Percentiles rank a stretch among this genome's conserved stretches.
Evolutionary conservation across 805 yeast genomes (phyloP).

Genomic region (Teunomyces aglyptinius): DNA sequence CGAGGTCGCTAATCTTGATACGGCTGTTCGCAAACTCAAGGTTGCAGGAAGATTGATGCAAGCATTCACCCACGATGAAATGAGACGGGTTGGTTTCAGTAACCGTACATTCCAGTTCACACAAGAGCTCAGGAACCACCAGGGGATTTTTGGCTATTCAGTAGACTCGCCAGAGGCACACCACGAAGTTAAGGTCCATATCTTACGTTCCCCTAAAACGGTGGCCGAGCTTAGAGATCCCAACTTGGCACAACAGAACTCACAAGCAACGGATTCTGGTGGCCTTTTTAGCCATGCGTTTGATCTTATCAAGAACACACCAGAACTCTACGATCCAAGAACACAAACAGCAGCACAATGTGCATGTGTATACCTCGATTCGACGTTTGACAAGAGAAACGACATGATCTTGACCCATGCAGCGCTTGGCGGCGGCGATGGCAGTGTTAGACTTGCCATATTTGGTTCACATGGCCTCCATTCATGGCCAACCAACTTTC

Average conservation of each 20-base stretch:
- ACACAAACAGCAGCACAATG: conserved; percentile 65
- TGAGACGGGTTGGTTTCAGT: conserved; percentile 76
- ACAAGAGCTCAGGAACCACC: conserved; percentile 45
- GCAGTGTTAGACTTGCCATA: conserved; percentile 71
- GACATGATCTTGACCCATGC: conserved; percentile 80
- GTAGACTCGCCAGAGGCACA: conserved; percentile 53
- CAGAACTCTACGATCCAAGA: conserved; percentile 28
- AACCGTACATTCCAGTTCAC: conserved; percentile 72
- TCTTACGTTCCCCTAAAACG: conserved; percentile 64
- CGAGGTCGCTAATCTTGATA: conserved; percentile 66
- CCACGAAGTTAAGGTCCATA: conserved; percentile 72
- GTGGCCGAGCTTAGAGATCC: conserved; percentile 72
- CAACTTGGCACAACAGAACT: conserved; percentile 83
- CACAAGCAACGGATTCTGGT: conserved; percentile 68
- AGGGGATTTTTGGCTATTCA: conserved; percentile 32
- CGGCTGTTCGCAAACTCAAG: conserved; percentile 71
- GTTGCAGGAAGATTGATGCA: conserved; percentile 87
- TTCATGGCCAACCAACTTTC: conserved; percentile 87
- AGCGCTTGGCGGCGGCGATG: conserved; percentile 88
- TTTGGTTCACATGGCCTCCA: conserved; percentile 92
- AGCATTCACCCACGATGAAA: conserved; percentile 87
- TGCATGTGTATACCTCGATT: conserved; percentile 81
- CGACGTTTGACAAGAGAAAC: conserved; percentile 69
- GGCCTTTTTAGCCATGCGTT: conserved; percentile 75
- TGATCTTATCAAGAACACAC: conserved; percentile 56